Base-by-base conservation (phyloP, 1,284 basidiomycete species). In the Cryptococcus depauperatus region DNA sequence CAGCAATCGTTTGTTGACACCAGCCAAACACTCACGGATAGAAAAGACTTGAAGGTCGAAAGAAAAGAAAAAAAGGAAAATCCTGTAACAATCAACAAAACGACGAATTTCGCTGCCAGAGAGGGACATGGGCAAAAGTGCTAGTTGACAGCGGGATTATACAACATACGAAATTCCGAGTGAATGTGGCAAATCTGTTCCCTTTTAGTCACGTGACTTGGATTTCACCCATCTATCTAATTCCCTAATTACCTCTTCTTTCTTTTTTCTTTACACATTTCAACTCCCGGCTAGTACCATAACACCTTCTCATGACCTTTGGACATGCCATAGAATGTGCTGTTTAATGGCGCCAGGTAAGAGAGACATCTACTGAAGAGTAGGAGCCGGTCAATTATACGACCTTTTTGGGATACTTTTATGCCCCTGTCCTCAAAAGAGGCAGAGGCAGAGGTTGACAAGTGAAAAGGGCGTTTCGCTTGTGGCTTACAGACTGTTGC, bases 281-380 rank as follows among this genome's bases (percentile, higher is more conserved):
- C n/a, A 0, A 48, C 43, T 51, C 50, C 57, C 49, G 57, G 48
- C 57, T 56, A 52, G 50, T 51, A 55, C 52, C 58, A 57, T 50
- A 47, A 43, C 46, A 41, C 29, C 40, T 33, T 43, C 51, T 48
- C 35, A 47, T 41, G 46, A 37, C 23, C n/a, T 37, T 14, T 19
- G 19, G 19, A n/a, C 35, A 32, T 21, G 37, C 14, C 21, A 40
- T 21, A 44, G 32, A 33, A 29, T 28, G 22, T 8, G 14, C 18
- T 13, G 33, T 51, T 57, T 50, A 59, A 64, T 64, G 62, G 62
- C 58, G 59, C 56, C 55, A 54, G 59, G 53, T 54, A 47, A 61
- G 56, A 59, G 32, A 14, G 37, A 48, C 16, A 23, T 29, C 54
- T 19, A 19, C 23, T 51, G 39, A 44, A 14, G 35, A 22, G 44